Percentiles rank a stretch among this genome's conserved stretches.
Evolutionary conservation across 768 basidiomycete genomes (phyloP).

Genomic region (Coprinopsis marcescibilis): DNA sequence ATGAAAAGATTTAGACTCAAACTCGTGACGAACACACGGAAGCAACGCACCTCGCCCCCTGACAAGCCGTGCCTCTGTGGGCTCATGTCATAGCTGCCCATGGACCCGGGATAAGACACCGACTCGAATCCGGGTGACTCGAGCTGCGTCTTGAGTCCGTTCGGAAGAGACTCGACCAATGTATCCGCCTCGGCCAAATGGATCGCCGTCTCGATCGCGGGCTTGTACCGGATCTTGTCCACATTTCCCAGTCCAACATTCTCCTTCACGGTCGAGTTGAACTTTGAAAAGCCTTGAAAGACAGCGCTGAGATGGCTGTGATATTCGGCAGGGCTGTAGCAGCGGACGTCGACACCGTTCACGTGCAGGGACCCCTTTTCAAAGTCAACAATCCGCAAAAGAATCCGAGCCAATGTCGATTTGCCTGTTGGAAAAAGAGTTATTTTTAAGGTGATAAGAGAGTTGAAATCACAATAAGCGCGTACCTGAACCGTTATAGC

Average conservation of each 20-base stretch:
- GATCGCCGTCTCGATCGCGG: conserved; percentile 60
- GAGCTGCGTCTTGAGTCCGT: conserved; percentile 69
- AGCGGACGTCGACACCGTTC: conserved; percentile 65
- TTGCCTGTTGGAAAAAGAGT: conserved; percentile 62
- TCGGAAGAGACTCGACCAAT: conserved; percentile 60
- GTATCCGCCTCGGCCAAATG: conserved; percentile 64
- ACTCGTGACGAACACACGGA: conserved; percentile 8
- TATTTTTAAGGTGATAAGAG: background rate
- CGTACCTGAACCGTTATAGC: conserved; percentile 74
- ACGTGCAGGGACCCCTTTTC: conserved; percentile 62
- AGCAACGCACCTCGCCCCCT: conserved; percentile 68
- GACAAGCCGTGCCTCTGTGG: conserved; percentile 62
- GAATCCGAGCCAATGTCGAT: conserved; percentile 78
- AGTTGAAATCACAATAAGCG: conserved; percentile 9
- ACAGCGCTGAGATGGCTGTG: conserved; percentile 75
- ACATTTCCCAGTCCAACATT: conserved; percentile 85
- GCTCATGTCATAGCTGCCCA: conserved; percentile 14
- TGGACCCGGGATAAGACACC: conserved; percentile 40
- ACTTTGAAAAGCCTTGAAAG: conserved; percentile 83
- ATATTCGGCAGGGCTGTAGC: conserved; percentile 60
- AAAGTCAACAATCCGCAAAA: conserved; percentile 76
- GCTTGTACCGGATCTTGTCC: conserved; percentile 49
- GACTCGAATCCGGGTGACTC: conserved; percentile 57
- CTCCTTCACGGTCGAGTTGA: conserved; percentile 69
- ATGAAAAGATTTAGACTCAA: conserved; percentile 6